These are phyloP conservation scores for Neurospora crassa DNA, from an alignment of 2,329 filamentous ascomycete species.

Conservation along the genomic window DNA sequence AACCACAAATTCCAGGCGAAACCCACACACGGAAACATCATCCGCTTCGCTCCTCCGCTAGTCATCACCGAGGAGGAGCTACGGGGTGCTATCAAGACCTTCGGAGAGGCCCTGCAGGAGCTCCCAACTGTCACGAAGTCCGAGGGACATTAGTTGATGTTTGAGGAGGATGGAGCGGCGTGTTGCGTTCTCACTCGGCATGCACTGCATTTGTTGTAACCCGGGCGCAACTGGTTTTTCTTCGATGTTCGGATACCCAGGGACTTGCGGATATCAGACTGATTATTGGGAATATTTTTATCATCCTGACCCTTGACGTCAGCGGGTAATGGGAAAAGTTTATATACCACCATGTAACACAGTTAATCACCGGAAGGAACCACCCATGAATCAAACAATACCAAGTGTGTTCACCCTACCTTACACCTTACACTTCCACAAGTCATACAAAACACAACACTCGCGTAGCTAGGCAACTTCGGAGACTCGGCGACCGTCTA, in stretches of 20 bases:
- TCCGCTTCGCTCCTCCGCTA: conserved; percentile 89
- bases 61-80: conserved; percentile 90
- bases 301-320: background rate
- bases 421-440: background rate
- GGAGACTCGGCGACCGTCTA: background rate
- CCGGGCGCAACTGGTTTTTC: background rate
- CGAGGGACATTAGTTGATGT: conserved; percentile 21
- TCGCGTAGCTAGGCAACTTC: background rate
- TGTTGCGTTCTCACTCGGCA: background rate
- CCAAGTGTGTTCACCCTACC: background rate
- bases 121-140: conserved; percentile 55
- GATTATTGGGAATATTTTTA: background rate
- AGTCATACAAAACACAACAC: background rate
- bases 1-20: conserved; percentile 58
- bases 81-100: conserved; percentile 65
- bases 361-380: too few species aligned
- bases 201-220: background rate
- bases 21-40: conserved; percentile 97
- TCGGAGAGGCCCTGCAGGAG: conserved; percentile 72
- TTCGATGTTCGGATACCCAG: background rate
- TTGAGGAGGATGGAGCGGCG: background rate
- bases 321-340: background rate
- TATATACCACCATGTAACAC: background rate
- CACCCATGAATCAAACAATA: background rate
- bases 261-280: background rate